Evolutionary conservation across 2,329 filamentous ascomycete genomes (phyloP), one percentile per base, ranked within the genome.

Genomic region (Fusarium sulawesiense): DNA sequence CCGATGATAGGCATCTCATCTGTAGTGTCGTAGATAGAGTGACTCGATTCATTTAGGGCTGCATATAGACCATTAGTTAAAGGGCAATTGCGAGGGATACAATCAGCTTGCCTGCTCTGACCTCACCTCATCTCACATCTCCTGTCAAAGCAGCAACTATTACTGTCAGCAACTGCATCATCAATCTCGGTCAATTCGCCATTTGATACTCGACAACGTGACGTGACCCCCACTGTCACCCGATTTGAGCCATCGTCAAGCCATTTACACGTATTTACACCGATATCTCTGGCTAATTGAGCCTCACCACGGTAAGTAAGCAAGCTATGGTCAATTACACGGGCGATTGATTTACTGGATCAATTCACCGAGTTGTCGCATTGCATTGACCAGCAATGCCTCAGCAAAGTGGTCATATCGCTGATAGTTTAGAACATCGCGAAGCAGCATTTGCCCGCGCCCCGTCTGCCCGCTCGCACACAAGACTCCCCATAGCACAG

Each of bases 171-270:
- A 45, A 29, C 23, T 64, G 21, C 44, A 63, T 51, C 45, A 50
- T 56, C 66, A 71, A 71, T 51, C 54, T 63, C 55, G 32, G 50
- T 60, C 49, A 55, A 58, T 46, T 69, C 44, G 51, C 29, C 60
- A 49, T 48, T 49, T 59, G 23, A 56, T 58, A 40, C n/a, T 50
- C 34, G 60, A 75, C 73, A 75, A 75, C 73, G 73, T 73, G 73
- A 73, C 67, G 60, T 66, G 66, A 73, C 73, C 73, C 73, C 73
- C 73, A 75, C 73, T 30, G 66, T 75, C 73, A 75, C 67, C 69
- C 73, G 64, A 75, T 74, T 49, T 49, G 50, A 32, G 29, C 42
- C 66, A 57, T 62, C 42, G 60, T 62, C 66, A 63, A 69, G 58
- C 68, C 68, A 54, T 69, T 60, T 54, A 51, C 67, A 58, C 47